Evolutionary conservation across 1,284 basidiomycete genomes (phyloP).

Genomic region (Violaceomyces palustris): DNA sequence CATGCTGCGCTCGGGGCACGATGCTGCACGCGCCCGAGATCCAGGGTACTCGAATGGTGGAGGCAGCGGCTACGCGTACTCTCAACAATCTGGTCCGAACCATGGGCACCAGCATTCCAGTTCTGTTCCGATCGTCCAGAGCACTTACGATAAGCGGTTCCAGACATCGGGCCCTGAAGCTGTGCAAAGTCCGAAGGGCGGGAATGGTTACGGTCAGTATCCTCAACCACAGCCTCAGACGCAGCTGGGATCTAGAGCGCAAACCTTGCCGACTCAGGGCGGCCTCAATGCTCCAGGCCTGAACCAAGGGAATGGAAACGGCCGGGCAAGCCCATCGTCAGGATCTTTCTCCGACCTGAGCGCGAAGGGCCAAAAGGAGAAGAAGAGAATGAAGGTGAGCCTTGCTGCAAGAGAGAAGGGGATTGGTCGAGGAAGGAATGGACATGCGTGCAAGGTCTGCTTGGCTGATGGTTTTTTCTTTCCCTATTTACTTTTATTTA

Average conservation of each 20-base stretch:
- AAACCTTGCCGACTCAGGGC: conserved; percentile 2
- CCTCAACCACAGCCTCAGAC: conserved; percentile 3
- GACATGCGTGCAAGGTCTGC: not conserved
- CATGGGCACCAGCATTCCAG: conserved; percentile 1
- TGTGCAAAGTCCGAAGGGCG: not conserved
- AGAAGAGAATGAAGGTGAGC: conserved; percentile 21
- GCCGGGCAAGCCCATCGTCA: conserved; percentile 13
- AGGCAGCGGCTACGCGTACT: conserved; percentile 5
- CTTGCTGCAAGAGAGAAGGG: not conserved
- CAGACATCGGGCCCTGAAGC: conserved; percentile 1
- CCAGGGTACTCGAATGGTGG: not conserved
- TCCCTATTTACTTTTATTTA: not conserved
- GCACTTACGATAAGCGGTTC: conserved; percentile 12
- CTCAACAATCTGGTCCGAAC: not conserved
- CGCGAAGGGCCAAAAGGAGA: conserved; percentile 18
- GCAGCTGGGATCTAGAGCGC: not conserved
- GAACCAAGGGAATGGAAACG: not conserved
- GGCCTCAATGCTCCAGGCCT: conserved; percentile 1
- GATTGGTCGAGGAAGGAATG: not conserved
- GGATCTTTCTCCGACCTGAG: conserved; percentile 11
- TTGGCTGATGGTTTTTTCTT: not conserved
- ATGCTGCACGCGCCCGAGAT: too few species aligned
- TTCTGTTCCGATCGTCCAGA: conserved; percentile 4
- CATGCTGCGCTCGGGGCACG: not conserved
- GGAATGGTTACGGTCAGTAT: not conserved